Evolutionary conservation across 2,329 filamentous ascomycete species (phyloP).

Genomic region (Aspergillus jensenii): DNA sequence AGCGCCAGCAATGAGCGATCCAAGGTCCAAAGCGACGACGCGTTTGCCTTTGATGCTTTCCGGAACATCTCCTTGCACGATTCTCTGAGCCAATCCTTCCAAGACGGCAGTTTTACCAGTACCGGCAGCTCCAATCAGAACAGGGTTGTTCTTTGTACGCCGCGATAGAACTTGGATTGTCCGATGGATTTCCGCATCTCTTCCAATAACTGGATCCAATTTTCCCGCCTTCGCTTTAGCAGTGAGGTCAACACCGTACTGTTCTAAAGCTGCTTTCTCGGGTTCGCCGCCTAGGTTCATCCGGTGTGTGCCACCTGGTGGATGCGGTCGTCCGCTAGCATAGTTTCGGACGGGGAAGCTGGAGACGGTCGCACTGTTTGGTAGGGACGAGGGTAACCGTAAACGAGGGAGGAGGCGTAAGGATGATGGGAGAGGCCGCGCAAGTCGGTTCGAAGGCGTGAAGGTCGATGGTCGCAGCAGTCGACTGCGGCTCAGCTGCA

Average conservation of each 20-base stretch:
- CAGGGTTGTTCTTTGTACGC: slow-evolving; percentile 93
- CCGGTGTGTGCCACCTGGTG: slow-evolving; percentile 86
- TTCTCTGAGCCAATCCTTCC: slow-evolving; percentile 85
- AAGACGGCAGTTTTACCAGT: slow-evolving; percentile 93
- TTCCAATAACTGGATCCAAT: slow-evolving; percentile 91
- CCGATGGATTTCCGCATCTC: slow-evolving; percentile 86
- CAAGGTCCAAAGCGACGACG: slow-evolving; percentile 83
- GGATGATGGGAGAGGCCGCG: slow-evolving; percentile 19
- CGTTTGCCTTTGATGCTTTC: slow-evolving; percentile 95
- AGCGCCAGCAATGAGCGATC: slow-evolving; percentile 89
- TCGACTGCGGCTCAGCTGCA: slow-evolving; percentile 31
- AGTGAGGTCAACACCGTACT: slow-evolving; percentile 89
- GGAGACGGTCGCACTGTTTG: slow-evolving; percentile 9
- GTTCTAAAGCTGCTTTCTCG: slow-evolving; percentile 84
- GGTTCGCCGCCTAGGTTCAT: slow-evolving; percentile 80
- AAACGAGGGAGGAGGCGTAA: slow-evolving; percentile 20
- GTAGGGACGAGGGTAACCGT: slow-evolving; percentile 16
- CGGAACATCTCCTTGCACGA: slow-evolving; percentile 88
- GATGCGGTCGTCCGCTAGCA: slow-evolving; percentile 70
- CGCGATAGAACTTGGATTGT: slow-evolving; percentile 93
- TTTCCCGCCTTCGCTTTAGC: slow-evolving; percentile 82
- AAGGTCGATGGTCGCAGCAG: slow-evolving; percentile 28
- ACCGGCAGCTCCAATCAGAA: slow-evolving; percentile 86
- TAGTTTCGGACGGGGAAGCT: slow-evolving; percentile 38
- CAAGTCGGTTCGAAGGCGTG: slow-evolving; percentile 19